These are phyloP conservation scores for Rubia peregrina DNA, from an alignment of 305 asterid genomes.

Conservation along the genomic window DNA sequence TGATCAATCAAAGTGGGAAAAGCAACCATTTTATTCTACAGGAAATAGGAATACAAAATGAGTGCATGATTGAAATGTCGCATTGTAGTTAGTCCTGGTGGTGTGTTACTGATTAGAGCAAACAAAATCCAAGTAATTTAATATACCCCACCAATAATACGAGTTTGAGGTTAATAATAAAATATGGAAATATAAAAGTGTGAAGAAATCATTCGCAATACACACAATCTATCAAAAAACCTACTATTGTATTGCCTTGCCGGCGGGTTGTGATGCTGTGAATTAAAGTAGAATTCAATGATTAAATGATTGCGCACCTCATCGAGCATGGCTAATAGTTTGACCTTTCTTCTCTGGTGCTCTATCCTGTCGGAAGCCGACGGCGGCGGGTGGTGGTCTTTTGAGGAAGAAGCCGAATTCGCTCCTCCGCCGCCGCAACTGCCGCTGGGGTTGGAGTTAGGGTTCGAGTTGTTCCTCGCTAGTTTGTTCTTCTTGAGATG, in stretches of 20 bases:
- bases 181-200: background rate
- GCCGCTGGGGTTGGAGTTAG: constrained; percentile 30
- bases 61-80: background rate
- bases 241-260: constrained; percentile 34
- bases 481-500: constrained; percentile 59
- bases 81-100: background rate
- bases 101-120: background rate
- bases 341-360: constrained; percentile 95
- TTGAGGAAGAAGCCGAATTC: constrained; percentile 39
- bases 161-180: constrained; percentile 4
- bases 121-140: constrained; percentile 13
- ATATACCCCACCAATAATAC: constrained; percentile 19
- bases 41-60: background rate
- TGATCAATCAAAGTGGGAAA: constrained; percentile 5
- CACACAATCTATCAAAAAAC: constrained; percentile 16
- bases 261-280: constrained; percentile 28
- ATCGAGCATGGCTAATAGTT: constrained; percentile 66
- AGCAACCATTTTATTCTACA: background rate
- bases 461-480: constrained; percentile 37
- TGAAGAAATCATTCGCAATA: constrained; percentile 15
- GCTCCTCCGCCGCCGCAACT: constrained; percentile 24
- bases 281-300: constrained; percentile 34
- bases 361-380: constrained; percentile 82
- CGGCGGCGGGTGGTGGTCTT: constrained; percentile 51
- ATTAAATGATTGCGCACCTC: constrained; percentile 60